These are phyloP conservation scores for Elongisporangium anandrum DNA, from an alignment of 352 stramenopile genomes.

Conservation along the genomic window DNA sequence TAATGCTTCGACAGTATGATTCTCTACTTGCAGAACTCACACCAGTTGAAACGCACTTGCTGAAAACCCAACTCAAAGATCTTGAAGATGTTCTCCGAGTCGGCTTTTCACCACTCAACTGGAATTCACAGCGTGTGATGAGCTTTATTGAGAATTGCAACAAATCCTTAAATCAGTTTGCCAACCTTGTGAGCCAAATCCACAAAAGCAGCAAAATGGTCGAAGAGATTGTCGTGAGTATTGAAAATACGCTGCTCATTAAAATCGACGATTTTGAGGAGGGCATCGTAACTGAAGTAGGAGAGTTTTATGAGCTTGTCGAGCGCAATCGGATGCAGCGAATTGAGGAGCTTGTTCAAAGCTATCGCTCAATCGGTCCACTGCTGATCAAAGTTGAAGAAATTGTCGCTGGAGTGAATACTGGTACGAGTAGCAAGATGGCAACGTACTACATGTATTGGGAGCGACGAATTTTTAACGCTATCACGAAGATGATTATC, in stretches of 20 bases:
- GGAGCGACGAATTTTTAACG: slow-evolving; percentile 96
- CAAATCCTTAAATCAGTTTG: slow-evolving; percentile 92
- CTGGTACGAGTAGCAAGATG: slow-evolving; percentile 86
- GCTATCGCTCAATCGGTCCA: slow-evolving; percentile 91
- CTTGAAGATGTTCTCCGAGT: slow-evolving; percentile 83
- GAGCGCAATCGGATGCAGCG: slow-evolving; percentile 89
- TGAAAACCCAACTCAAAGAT: slow-evolving; percentile 87
- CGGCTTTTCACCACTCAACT: slow-evolving; percentile 95
- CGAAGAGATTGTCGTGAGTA: slow-evolving; percentile 89
- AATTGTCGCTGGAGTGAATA: slow-evolving; percentile 92
- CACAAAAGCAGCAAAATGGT: slow-evolving; percentile 96
- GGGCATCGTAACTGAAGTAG: slow-evolving; percentile 87
- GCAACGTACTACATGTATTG: slow-evolving; percentile 97
- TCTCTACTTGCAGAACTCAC: slow-evolving; percentile 75
- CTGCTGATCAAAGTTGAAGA: slow-evolving; percentile 96
- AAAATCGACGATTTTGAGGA: slow-evolving; percentile 89
- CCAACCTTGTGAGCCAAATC: slow-evolving; percentile 91
- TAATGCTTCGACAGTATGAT: slow-evolving; percentile 93
- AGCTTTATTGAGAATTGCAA: slow-evolving; percentile 93
- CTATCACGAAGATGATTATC: slow-evolving; percentile 96
- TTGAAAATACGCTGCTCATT: slow-evolving; percentile 91
- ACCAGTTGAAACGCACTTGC: slow-evolving; percentile 87
- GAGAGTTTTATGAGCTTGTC: slow-evolving; percentile 93
- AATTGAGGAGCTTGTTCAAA: slow-evolving; percentile 91
- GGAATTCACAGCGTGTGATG: slow-evolving; percentile 95